Evolutionary conservation across 352 stramenopile species (phyloP).

Genomic region (Globisporangium parvum): DNA sequence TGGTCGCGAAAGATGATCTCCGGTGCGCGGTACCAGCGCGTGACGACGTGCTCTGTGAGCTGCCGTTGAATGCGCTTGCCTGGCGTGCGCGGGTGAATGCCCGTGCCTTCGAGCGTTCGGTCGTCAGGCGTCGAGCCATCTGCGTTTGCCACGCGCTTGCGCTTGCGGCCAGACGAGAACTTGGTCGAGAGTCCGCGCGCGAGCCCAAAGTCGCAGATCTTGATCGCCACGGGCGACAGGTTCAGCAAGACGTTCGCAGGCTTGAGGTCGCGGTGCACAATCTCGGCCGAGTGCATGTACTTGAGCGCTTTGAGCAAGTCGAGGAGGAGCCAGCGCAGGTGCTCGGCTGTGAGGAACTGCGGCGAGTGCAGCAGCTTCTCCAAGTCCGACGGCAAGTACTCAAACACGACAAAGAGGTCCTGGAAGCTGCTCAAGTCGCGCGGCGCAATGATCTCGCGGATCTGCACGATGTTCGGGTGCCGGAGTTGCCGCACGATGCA

Average conservation of each 20-base stretch:
- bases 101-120: slow-evolving; percentile 46
- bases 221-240: slow-evolving; percentile 79
- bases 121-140: slow-evolving; percentile 49
- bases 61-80: slow-evolving; percentile 83
- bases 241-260: slow-evolving; percentile 86
- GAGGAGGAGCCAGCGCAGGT: slow-evolving; percentile 78
- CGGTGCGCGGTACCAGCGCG: slow-evolving; percentile 92
- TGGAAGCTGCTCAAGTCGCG: slow-evolving; percentile 67
- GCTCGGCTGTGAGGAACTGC: slow-evolving; percentile 79
- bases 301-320: slow-evolving; percentile 85
- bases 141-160: slow-evolving; percentile 46
- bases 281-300: slow-evolving; percentile 88
- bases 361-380: slow-evolving; percentile 84
- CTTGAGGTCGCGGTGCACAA: slow-evolving; percentile 87
- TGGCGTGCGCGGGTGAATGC: slow-evolving; percentile 68
- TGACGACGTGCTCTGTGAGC: slow-evolving; percentile 94
- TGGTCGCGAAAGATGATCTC: slow-evolving; percentile 93
- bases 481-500: slow-evolving; percentile 80
- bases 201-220: slow-evolving; percentile 85
- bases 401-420: slow-evolving; percentile 83
- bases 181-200: slow-evolving; percentile 65
- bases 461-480: slow-evolving; percentile 86
- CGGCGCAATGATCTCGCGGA: slow-evolving; percentile 82
- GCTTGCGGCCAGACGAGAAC: slow-evolving; percentile 31
- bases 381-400: slow-evolving; percentile 79